Conservation (phyloP, 2,329 filamentous ascomycete genomes). For the Alternaria brassicicola region DNA sequence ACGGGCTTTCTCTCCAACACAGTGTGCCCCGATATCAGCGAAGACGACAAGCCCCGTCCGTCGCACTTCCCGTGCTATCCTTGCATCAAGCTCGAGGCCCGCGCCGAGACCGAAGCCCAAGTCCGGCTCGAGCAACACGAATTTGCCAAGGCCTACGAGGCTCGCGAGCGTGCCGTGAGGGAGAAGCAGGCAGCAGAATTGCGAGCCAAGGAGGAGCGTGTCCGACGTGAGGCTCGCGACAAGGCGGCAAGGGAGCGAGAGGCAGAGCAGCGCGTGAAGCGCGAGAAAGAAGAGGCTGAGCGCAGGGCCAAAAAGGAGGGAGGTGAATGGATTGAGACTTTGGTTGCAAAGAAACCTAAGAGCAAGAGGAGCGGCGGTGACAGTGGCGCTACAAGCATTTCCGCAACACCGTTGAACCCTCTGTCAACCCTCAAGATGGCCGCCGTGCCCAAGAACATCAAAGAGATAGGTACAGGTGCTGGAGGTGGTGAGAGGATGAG, state of each 20-base stretch:
- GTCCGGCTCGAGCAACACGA: slow-evolving; percentile 6
- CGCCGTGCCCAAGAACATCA: slow-evolving; percentile 10
- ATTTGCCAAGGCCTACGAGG: slow-evolving; percentile 15
- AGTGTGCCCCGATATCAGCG: slow-evolving; percentile 24
- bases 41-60: slow-evolving; percentile 13
- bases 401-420: background rate
- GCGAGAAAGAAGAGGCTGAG: slow-evolving; percentile 22
- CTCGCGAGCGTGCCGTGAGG: slow-evolving; percentile 14
- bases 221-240: slow-evolving; percentile 30
- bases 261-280: slow-evolving; percentile 16
- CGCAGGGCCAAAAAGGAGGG: slow-evolving; percentile 27
- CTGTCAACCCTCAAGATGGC: slow-evolving; percentile 15
- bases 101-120: slow-evolving; percentile 15
- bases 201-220: slow-evolving; percentile 25
- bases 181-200: slow-evolving; percentile 18
- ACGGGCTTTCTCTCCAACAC: slow-evolving; percentile 27
- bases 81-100: slow-evolving; percentile 28
- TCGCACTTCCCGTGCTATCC: slow-evolving; percentile 33
- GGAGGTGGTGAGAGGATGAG: slow-evolving; percentile 6
- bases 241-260: slow-evolving; percentile 30
- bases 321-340: slow-evolving; percentile 29
- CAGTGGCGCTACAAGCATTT: background rate
- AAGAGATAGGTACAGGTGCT: background rate
- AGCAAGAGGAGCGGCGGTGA: slow-evolving; percentile 13
- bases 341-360: slow-evolving; percentile 22